A percentile compares a stretch with the other conserved stretches of the same genome.
phyloP scores from a whole-genome alignment of 2,329 filamentous ascomycete genomes.

The Penicillium psychrosexuale region DNA sequence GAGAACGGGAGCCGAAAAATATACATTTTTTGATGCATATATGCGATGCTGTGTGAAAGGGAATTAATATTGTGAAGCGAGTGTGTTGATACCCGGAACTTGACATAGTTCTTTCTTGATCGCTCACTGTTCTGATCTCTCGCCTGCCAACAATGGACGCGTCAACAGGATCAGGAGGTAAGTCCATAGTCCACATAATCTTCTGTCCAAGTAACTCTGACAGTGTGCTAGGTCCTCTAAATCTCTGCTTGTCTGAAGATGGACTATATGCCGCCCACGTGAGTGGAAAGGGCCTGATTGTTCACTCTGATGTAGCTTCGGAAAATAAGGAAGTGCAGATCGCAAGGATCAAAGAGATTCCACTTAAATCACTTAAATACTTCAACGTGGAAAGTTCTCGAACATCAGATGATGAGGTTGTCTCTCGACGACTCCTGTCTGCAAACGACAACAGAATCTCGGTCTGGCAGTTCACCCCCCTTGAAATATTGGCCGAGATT shows the following conservation, averaged over 20 bases:
- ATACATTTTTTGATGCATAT: not conserved
- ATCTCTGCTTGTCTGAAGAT: constrained; percentile 31
- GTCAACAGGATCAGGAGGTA: constrained; percentile 26
- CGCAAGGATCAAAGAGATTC: constrained; percentile 32
- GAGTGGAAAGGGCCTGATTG: constrained; percentile 32
- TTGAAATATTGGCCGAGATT: constrained; percentile 41
- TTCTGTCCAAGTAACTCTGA: not conserved
- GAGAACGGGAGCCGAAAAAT: not conserved
- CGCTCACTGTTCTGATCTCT: not conserved
- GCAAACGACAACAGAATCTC: constrained; percentile 35
- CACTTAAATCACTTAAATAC: constrained; percentile 33
- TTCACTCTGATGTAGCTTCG: constrained; percentile 31
- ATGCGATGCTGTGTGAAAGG: not conserved
- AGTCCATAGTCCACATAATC: not conserved
- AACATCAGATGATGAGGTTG: not conserved
- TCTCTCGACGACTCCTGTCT: constrained; percentile 33
- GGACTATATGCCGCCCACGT: constrained; percentile 30
- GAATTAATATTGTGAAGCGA: not conserved
- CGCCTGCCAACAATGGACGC: constrained; percentile 27
- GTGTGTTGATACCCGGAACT: not conserved
- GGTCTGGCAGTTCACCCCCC: constrained; percentile 37
- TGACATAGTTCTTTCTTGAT: not conserved
- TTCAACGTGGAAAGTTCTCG: constrained; percentile 7
- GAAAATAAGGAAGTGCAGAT: constrained; percentile 33
- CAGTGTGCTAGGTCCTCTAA: constrained; percentile 12